These are phyloP conservation scores for Ashbya aceris DNA, from an alignment of 1,139 yeast genomes.

Conservation along the genomic window DNA sequence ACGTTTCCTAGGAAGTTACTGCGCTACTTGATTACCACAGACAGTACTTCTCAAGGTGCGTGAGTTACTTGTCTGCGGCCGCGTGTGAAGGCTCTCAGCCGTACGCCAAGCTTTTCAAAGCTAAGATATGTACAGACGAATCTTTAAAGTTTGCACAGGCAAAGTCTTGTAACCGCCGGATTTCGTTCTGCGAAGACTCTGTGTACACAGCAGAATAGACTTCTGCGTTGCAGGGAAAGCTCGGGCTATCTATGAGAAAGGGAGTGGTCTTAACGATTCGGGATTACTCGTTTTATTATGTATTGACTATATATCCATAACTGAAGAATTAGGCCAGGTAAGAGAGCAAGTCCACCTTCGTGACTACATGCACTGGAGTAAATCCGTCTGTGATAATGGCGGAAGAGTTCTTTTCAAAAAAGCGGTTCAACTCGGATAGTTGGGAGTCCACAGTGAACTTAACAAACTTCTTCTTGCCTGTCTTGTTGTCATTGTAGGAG, in stretches of 20 bases:
- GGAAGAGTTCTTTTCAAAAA: conserved; percentile 80
- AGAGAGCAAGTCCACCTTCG: conserved; percentile 76
- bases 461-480: conserved; percentile 59
- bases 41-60: too few relatives aligned
- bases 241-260: too few relatives aligned
- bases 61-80: too few relatives aligned
- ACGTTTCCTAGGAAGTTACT: neutral
- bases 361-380: conserved; percentile 76
- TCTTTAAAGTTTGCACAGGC: too few relatives aligned
- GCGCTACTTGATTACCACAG: neutral
- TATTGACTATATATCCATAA: neutral
- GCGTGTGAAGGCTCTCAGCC: too few relatives aligned
- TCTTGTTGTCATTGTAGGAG: conserved; percentile 53
- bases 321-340: conserved; percentile 32
- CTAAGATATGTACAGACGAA: too few relatives aligned
- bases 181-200: too few relatives aligned
- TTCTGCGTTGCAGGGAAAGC: neutral
- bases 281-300: neutral
- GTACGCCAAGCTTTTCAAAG: neutral
- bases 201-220: neutral
- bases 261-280: too few relatives aligned
- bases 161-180: too few relatives aligned
- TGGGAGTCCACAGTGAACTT: conserved; percentile 64
- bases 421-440: conserved; percentile 59
- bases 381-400: conserved; percentile 75